phyloP scores from a whole-genome alignment of 2,329 filamentous ascomycete genomes.

The Aspergillus sp. region DNA sequence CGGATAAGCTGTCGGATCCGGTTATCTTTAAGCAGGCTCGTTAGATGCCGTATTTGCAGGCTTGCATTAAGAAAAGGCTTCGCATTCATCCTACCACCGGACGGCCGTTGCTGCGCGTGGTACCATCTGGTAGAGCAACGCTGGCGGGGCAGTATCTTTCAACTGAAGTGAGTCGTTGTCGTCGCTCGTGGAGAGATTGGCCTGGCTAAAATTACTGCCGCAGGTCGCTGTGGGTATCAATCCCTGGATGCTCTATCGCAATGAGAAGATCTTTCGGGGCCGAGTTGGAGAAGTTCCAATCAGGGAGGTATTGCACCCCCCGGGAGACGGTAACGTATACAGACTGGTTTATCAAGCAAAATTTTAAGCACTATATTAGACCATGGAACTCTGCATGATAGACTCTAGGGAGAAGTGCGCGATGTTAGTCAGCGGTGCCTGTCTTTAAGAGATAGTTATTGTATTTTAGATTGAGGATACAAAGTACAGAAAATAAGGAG shows the following conservation, averaged over 20 bases:
- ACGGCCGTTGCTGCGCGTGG: slow-evolving; percentile 10
- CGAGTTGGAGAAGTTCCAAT: slow-evolving; percentile 16
- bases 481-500: not conserved
- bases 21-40: slow-evolving; percentile 18
- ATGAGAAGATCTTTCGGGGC: slow-evolving; percentile 19
- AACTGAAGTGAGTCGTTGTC: slow-evolving; percentile 1
- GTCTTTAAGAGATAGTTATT: too few species aligned
- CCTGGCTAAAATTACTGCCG: not conserved
- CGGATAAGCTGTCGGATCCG: slow-evolving; percentile 7
- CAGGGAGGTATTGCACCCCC: slow-evolving; percentile 4
- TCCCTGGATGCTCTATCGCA: slow-evolving; percentile 6
- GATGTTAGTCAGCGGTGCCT: too few species aligned
- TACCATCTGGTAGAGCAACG: slow-evolving; percentile 16
- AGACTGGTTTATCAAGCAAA: slow-evolving; percentile 2
- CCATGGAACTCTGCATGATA: not conserved
- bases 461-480: too few species aligned
- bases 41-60: slow-evolving; percentile 29
- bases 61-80: slow-evolving; percentile 27
- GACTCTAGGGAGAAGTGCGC: too few species aligned
- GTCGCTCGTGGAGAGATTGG: not conserved
- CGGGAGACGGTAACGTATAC: not conserved
- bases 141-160: slow-evolving; percentile 28
- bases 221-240: slow-evolving; percentile 7
- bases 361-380: not conserved
- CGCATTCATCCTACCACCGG: slow-evolving; percentile 18